Percentiles rank a stretch among this genome's conserved stretches.
Evolutionary conservation across 306 rosid genomes (phyloP).

Genomic region (Quercus robur): DNA sequence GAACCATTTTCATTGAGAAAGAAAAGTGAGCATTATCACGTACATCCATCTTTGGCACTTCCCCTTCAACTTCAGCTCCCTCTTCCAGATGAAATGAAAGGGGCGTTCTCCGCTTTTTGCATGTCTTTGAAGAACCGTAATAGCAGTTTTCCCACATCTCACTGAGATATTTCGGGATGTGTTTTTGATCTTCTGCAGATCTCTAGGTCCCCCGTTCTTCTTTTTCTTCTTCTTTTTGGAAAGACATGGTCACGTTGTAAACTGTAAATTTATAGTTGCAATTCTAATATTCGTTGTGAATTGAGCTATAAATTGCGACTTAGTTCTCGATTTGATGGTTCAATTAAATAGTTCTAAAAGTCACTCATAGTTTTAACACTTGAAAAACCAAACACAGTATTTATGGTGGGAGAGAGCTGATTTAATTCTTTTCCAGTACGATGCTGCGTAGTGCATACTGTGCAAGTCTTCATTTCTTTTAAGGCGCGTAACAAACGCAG

Average conservation of each 20-base stretch:
- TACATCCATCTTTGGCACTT: conserved; percentile 39
- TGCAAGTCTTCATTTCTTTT: no score
- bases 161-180: conserved; percentile 25
- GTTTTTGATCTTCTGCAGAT: conserved; percentile 32
- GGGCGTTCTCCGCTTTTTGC: conserved; percentile 63
- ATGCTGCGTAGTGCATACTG: no score
- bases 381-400: no score
- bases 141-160: conserved; percentile 35
- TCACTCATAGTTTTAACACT: no score
- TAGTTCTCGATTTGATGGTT: neutral
- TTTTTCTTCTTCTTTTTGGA: neutral
- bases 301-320: neutral
- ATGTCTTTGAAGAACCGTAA: conserved; percentile 59
- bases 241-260: neutral
- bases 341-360: neutral
- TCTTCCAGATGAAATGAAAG: conserved; percentile 73
- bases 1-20: conserved; percentile 47
- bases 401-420: no score
- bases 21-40: conserved; percentile 16
- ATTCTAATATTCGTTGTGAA: neutral
- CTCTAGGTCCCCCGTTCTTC: conserved; percentile 10
- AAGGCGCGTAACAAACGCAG: no score
- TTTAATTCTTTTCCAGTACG: no score
- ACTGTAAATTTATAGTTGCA: conserved; percentile 20
- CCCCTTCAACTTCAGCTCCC: conserved; percentile 82